Evolutionary conservation across 2,329 filamentous ascomycete genomes (phyloP).

Genomic region (Simplicillium sp.): DNA sequence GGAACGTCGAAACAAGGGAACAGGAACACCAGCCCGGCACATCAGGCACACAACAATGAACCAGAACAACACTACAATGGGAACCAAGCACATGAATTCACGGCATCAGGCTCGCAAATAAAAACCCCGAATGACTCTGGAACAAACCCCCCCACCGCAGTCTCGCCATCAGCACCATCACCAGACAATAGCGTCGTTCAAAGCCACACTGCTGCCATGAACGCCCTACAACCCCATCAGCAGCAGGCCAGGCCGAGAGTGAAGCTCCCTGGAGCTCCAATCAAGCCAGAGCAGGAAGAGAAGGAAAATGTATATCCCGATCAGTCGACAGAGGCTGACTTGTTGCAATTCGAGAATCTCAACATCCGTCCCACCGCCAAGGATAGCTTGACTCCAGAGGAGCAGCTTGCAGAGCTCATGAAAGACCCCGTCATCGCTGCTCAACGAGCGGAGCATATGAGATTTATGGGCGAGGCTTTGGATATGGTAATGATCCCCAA

Average conservation of each 20-base stretch:
- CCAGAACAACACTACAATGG: no score
- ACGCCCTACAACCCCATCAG: no score
- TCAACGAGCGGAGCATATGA: constrained; percentile 24
- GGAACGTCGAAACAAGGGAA: no score
- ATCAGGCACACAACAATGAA: no score
- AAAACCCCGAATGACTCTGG: no score
- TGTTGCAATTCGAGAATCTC: constrained; percentile 10
- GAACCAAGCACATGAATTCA: no score
- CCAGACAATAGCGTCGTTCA: no score
- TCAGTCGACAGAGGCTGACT: neutral
- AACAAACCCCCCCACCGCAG: no score
- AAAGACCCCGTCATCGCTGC: constrained; percentile 19
- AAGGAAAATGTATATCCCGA: constrained; percentile 5
- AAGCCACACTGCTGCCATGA: no score
- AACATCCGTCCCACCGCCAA: neutral
- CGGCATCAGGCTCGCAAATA: no score
- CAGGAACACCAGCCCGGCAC: no score
- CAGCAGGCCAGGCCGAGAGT: constrained; percentile 1
- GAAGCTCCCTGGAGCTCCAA: neutral
- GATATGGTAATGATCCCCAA: constrained; percentile 59
- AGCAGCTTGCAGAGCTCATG: constrained; percentile 1
- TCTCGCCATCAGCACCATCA: no score
- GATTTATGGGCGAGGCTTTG: constrained; percentile 78
- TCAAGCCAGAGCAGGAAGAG: constrained; percentile 7
- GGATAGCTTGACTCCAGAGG: neutral